A percentile compares a stretch with the other conserved stretches of the same genome.
Conservation (phyloP, 495 filamentous ascomycete species). For the Cercophora scortea region DNA sequence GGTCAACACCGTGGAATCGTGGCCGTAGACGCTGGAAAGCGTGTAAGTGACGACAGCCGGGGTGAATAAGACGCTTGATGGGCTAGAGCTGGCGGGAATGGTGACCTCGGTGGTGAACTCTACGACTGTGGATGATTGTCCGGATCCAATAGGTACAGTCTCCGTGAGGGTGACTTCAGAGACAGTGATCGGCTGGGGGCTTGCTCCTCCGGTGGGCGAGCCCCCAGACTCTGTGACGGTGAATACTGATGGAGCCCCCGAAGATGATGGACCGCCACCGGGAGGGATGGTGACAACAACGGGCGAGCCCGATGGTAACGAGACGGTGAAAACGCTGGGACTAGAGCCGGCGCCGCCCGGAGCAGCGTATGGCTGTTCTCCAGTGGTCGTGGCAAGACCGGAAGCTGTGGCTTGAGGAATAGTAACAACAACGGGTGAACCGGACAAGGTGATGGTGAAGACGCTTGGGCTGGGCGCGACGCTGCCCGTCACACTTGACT, state of each 20-base stretch:
- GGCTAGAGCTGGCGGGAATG: background rate
- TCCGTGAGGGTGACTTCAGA: conserved; percentile 17
- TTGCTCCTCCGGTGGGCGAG: background rate
- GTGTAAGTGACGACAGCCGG: conserved; percentile 14
- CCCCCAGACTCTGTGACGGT: background rate
- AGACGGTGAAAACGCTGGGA: background rate
- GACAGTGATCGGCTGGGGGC: conserved; percentile 4
- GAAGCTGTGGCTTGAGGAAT: background rate
- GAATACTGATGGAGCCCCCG: background rate
- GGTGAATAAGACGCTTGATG: conserved; percentile 1
- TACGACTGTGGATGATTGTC: conserved; percentile 9
- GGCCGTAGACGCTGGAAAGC: conserved; percentile 10
- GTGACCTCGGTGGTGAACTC: conserved; percentile 13
- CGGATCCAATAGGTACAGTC: conserved; percentile 14
- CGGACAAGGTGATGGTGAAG: background rate
- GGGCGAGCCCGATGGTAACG: background rate
- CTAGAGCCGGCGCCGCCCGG: background rate
- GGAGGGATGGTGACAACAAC: background rate
- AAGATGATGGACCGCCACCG: background rate
- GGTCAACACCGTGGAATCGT: conserved; percentile 8
- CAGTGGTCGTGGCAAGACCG: no score
- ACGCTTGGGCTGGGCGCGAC: background rate
- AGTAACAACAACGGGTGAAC: background rate
- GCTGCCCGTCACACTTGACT: background rate
- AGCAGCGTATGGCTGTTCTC: no score